phyloP scores from a whole-genome alignment of 2,329 filamentous ascomycete species.

The Diaporthe sp. region DNA sequence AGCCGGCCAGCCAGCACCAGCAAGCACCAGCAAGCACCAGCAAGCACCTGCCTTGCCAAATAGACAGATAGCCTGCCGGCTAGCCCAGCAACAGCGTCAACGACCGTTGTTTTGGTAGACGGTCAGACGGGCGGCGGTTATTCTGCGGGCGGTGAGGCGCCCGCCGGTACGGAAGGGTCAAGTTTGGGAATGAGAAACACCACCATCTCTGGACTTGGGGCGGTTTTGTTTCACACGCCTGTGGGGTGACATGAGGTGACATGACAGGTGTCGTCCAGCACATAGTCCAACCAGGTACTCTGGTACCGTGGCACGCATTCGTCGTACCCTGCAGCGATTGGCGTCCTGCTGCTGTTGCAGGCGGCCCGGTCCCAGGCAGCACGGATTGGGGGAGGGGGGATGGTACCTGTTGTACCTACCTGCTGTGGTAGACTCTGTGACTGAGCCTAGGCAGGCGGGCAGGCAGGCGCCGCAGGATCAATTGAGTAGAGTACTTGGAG shows the following conservation, averaged over 20 bases:
- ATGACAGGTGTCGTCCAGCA: constrained; percentile 8
- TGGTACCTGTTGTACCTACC: too few species aligned
- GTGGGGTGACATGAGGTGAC: constrained; percentile 23
- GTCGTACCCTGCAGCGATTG: neutral
- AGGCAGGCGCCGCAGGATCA: neutral
- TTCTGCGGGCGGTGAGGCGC: constrained; percentile 1
- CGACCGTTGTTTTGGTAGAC: constrained; percentile 8
- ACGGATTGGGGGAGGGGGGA: neutral
- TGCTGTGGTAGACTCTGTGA: too few species aligned
- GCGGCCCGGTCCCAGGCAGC: constrained; percentile 14
- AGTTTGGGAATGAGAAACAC: constrained; percentile 4
- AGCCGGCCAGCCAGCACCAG: neutral
- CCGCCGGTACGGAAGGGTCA: neutral
- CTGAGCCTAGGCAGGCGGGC: too few species aligned
- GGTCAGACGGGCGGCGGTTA: constrained; percentile 15
- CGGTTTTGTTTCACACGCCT: constrained; percentile 26
- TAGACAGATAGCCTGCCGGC: constrained; percentile 4
- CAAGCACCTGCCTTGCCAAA: neutral
- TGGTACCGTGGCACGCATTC: neutral
- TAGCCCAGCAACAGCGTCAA: constrained; percentile 8
- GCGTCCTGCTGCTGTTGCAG: neutral
- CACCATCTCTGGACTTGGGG: neutral
- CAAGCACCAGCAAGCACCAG: too few species aligned
- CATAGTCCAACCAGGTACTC: neutral
- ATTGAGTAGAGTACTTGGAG: neutral